Evolutionary conservation across 2,329 filamentous ascomycete genomes (phyloP).

Genomic region (Beauveria sp.): DNA sequence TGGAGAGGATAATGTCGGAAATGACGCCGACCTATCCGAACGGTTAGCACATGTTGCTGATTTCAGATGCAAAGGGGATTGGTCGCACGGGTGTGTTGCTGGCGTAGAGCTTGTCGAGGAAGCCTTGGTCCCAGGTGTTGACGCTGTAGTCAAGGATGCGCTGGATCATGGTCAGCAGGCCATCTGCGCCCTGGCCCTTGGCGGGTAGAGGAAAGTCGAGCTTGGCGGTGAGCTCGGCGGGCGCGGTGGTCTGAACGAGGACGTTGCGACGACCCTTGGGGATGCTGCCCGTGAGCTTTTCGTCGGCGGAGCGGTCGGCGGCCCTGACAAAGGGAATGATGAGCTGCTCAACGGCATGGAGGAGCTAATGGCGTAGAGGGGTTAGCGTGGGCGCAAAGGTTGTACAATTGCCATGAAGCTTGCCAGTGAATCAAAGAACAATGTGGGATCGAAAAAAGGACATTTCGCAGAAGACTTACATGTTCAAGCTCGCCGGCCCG

Average conservation of each 20-base stretch:
- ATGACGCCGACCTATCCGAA: slow-evolving; percentile 65
- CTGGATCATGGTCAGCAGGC: slow-evolving; percentile 62
- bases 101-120: slow-evolving; percentile 92
- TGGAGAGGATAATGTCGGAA: slow-evolving; percentile 74
- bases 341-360: slow-evolving; percentile 58
- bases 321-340: slow-evolving; percentile 63
- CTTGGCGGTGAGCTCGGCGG: slow-evolving; percentile 47
- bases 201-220: slow-evolving; percentile 53
- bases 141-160: slow-evolving; percentile 77
- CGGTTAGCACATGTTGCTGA: slow-evolving; percentile 7
- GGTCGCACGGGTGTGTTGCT: slow-evolving; percentile 66
- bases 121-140: slow-evolving; percentile 98
- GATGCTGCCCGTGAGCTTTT: slow-evolving; percentile 43
- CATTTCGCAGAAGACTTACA: slow-evolving; percentile 35
- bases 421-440: too few relatives aligned
- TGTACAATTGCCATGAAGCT: too few relatives aligned
- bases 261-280: slow-evolving; percentile 41
- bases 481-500: slow-evolving; percentile 29
- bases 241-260: slow-evolving; percentile 56
- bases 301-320: slow-evolving; percentile 56
- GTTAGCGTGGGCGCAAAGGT: too few relatives aligned
- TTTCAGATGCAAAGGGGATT: slow-evolving; percentile 22
- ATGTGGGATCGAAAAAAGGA: too few relatives aligned
- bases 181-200: slow-evolving; percentile 58
- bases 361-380: slow-evolving; percentile 41